Percentiles rank a stretch among this genome's conserved stretches.
These are phyloP conservation scores for Beauveria pseudobassiana DNA, from an alignment of 2,329 filamentous ascomycete species.

Conservation along the genomic window DNA sequence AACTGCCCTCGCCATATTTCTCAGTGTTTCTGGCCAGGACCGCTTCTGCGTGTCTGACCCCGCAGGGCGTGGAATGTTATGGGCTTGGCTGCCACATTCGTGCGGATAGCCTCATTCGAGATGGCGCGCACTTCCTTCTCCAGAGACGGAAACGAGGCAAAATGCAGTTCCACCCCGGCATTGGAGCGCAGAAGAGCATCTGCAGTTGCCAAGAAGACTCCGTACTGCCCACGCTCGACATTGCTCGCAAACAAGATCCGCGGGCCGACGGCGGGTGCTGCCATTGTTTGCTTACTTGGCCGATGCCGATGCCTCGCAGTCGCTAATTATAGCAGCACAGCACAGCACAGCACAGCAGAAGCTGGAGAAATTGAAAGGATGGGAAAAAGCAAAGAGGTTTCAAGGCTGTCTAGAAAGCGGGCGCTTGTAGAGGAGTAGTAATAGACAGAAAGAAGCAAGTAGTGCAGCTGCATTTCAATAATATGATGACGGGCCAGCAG, in stretches of 20 bases:
- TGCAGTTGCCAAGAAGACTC: constrained; percentile 35
- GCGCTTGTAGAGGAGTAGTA: background rate
- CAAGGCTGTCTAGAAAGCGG: background rate
- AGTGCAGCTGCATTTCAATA: background rate
- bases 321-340: background rate
- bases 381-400: background rate
- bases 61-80: constrained; percentile 22
- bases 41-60: constrained; percentile 15
- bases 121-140: constrained; percentile 15
- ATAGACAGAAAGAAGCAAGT: background rate
- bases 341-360: too few relatives aligned
- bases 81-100: constrained; percentile 14
- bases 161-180: constrained; percentile 32
- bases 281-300: background rate
- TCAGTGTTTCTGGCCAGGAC: constrained; percentile 4
- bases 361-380: background rate
- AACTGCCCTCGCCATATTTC: background rate
- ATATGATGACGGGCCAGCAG: background rate
- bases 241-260: constrained; percentile 36
- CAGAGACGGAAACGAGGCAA: constrained; percentile 34
- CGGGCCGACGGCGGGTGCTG: background rate
- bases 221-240: constrained; percentile 38
- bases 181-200: constrained; percentile 29
- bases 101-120: constrained; percentile 7
- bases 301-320: background rate